Base-by-base conservation (phyloP, 345 rosid genomes). In the Brassica nigra region DNA sequence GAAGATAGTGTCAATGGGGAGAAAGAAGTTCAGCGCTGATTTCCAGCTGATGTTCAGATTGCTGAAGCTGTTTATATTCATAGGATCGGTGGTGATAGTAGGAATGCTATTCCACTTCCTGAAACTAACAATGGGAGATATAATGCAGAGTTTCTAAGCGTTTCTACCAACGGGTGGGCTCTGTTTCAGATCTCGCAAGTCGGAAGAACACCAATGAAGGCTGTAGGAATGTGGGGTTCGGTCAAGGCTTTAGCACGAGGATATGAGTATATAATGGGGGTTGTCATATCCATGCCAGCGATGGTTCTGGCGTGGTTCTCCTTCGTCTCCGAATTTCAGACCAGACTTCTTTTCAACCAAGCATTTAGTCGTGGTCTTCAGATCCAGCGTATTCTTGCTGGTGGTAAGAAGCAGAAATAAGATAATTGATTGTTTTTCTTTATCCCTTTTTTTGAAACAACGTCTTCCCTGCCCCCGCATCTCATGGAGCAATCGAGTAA, bases 331-430 rank as follows among this genome's bases (percentile, higher is more conserved):
- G 99, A 95, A 67, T 92, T 92, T 83, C 99, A 95, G 83, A 95
- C 95, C 37, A 86, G 99, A 78, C 88, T 95, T 80, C 89, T 95
- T 29, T 92, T 89, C 87, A 95, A 95, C 87, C 99, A 95, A 85
- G 99, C 99, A 16, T 95, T 95, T 88, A 95, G 99, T 83, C 80
- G 99, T 84, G 99, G 99, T 0, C 98, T 95, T 62, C 99, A 95
- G 84, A 95, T 95, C 84, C 92, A 90, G 71, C 95, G 98, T 67
- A 95, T 95, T 70, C 88, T 95, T 9, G 86, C 99, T 0, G 99
- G 98, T 55, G 92, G 98, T 36, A 91, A 92, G 88, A 91, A 92
- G 77, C 87, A 89, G 62, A 89, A 85, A 33, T 90, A 71, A 88
- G 39, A 52, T 23, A 23, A 23, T 23, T 23, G 27, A 23, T 23